phyloP scores from a whole-genome alignment of 768 basidiomycete genomes.

The Cubamyces lactineus region DNA sequence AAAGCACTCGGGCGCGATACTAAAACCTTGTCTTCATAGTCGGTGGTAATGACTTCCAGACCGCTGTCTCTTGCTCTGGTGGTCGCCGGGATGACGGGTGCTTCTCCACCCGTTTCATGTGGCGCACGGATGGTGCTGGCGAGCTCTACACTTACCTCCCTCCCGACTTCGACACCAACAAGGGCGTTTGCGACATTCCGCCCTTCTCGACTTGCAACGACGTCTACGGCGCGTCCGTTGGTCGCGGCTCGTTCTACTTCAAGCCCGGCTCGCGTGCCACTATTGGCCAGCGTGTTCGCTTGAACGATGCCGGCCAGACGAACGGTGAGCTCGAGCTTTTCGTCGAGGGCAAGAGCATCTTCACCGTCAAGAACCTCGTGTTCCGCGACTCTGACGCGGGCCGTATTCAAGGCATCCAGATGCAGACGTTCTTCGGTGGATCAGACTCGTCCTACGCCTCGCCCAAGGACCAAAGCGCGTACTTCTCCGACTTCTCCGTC shows the following conservation, averaged over 20 bases:
- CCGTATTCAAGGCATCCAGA: slow-evolving; percentile 65
- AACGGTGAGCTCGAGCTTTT: slow-evolving; percentile 77
- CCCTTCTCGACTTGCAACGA: slow-evolving; percentile 60
- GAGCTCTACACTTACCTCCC: slow-evolving; percentile 53
- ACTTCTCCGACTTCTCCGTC: slow-evolving; percentile 72
- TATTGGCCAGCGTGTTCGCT: slow-evolving; percentile 68
- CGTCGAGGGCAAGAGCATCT: slow-evolving; percentile 64
- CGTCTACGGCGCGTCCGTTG: slow-evolving; percentile 67
- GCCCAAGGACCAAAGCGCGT: slow-evolving; percentile 62
- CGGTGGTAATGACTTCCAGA: slow-evolving; percentile 55
- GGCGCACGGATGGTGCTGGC: slow-evolving; percentile 49
- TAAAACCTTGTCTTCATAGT: slow-evolving; percentile 36
- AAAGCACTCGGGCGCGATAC: too few species aligned
- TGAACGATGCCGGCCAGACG: slow-evolving; percentile 70
- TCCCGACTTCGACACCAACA: slow-evolving; percentile 49
- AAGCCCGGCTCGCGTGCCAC: slow-evolving; percentile 66
- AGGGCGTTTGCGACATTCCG: slow-evolving; percentile 50
- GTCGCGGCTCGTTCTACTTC: slow-evolving; percentile 70
- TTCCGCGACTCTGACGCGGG: slow-evolving; percentile 52
- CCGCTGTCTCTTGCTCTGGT: slow-evolving; percentile 66
- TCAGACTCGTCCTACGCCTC: slow-evolving; percentile 53
- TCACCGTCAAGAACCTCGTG: slow-evolving; percentile 58
- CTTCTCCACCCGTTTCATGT: slow-evolving; percentile 78
- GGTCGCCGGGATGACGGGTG: slow-evolving; percentile 61
- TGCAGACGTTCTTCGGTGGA: slow-evolving; percentile 84